Evolutionary conservation across 257 asterid species (phyloP).

Genomic region (Craterostigma plantagineum): DNA sequence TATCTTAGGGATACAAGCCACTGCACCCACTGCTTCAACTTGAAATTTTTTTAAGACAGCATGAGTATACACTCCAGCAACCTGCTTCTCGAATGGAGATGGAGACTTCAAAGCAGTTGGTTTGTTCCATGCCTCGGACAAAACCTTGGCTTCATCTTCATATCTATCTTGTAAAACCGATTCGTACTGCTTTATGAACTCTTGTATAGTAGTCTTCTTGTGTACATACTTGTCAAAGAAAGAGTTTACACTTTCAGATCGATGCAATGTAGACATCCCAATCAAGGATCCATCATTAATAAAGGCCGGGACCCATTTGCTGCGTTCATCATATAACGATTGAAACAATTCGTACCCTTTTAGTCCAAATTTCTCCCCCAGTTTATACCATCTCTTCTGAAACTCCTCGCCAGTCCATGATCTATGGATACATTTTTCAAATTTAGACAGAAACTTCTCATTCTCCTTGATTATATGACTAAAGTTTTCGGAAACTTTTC

Average conservation of each 20-base stretch:
- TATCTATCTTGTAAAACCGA: slow-evolving; percentile 64
- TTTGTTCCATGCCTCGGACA: slow-evolving; percentile 76
- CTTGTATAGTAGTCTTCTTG: slow-evolving; percentile 71
- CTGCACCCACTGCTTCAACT: slow-evolving; percentile 83
- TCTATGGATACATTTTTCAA: slow-evolving; percentile 57
- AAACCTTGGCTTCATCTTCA: slow-evolving; percentile 91
- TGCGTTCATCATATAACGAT: slow-evolving; percentile 58
- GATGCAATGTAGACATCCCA: slow-evolving; percentile 66
- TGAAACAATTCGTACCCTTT: slow-evolving; percentile 50
- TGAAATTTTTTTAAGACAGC: slow-evolving; percentile 74
- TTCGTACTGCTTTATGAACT: slow-evolving; percentile 68
- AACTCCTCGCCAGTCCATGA: slow-evolving; percentile 75
- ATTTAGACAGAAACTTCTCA: slow-evolving; percentile 40
- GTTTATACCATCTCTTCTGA: slow-evolving; percentile 67
- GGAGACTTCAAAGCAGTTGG: slow-evolving; percentile 85
- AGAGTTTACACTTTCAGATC: slow-evolving; percentile 78
- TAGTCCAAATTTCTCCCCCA: slow-evolving; percentile 58
- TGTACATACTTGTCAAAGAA: slow-evolving; percentile 87
- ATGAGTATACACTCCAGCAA: slow-evolving; percentile 53
- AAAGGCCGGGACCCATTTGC: slow-evolving; percentile 59
- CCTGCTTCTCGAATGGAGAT: slow-evolving; percentile 91
- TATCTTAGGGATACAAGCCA: slow-evolving; percentile 73
- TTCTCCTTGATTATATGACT: slow-evolving; percentile 56
- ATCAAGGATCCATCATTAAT: slow-evolving; percentile 55
- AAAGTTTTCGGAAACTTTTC: slow-evolving; percentile 51